Percentiles rank a stretch among this genome's conserved stretches.
Conservation (phyloP, 2,329 filamentous ascomycete genomes). For the Nemania diffusa region DNA sequence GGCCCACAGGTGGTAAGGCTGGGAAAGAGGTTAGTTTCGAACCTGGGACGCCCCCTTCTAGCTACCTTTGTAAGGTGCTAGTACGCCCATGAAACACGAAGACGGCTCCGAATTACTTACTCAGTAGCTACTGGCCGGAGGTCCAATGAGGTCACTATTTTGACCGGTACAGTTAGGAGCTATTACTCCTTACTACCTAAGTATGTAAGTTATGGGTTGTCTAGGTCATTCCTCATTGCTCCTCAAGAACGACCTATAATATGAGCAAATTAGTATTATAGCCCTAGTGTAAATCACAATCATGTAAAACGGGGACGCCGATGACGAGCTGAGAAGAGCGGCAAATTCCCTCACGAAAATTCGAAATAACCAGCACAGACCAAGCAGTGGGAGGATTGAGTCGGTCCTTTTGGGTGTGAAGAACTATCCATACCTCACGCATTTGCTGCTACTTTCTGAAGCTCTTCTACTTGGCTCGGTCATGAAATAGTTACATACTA, state of each 20-base stretch:
- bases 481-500: conserved; percentile 39
- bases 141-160: conserved; percentile 23
- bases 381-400: conserved; percentile 8
- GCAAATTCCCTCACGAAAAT: conserved; percentile 25
- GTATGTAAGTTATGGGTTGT: conserved; percentile 12
- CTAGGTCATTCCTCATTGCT: background rate
- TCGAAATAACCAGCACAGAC: conserved; percentile 22
- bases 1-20: conserved; percentile 13
- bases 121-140: conserved; percentile 6
- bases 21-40: conserved; percentile 26
- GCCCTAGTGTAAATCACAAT: conserved; percentile 22
- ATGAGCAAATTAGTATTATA: conserved; percentile 8
- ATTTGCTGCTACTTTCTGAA: background rate
- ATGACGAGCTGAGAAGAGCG: conserved; percentile 14
- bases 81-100: conserved; percentile 25
- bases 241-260: conserved; percentile 7
- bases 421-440: conserved; percentile 5
- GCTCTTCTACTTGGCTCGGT: conserved; percentile 15
- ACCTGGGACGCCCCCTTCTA: conserved; percentile 14
- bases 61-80: conserved; percentile 21
- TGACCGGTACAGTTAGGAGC: background rate
- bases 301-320: conserved; percentile 25
- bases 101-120: conserved; percentile 3
- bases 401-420: conserved; percentile 14
- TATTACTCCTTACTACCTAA: conserved; percentile 2